Evolutionary conservation across 2,329 filamentous ascomycete species (phyloP), one percentile per base, ranked within the genome.

Genomic region (Onygenales sp.): DNA sequence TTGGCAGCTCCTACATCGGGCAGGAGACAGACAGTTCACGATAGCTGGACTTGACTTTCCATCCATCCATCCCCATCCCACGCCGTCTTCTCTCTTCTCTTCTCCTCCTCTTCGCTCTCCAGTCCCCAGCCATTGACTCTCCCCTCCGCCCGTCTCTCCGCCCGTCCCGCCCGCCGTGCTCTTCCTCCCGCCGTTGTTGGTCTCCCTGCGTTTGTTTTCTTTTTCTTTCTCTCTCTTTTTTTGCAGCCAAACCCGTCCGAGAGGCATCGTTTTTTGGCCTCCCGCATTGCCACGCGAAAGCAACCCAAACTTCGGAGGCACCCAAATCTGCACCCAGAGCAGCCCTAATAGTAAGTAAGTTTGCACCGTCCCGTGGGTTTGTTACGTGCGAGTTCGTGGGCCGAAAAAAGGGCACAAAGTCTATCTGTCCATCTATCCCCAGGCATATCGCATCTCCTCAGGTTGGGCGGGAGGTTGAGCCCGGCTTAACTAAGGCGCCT

Each of bases 131-230:
- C 42, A 34, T 34, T 33, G 27, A 45, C 40, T 42, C 40, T 42
- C 37, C 17, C 42, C 36, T 54, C 50, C 37, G 17, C 40, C 50
- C 43, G 46, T 34, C 32, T 37, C 40, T 40, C 27, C 14, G 13
- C 31, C 21, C 21, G 21, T 42, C 37, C 43, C 33, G 33, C 40
- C 33, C 33, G 52, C 49, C 44, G 17, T 45, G 36, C 14, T 42
- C 31, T 48, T 42, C 49, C 36, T 42, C 45, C 39, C 52, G 43
- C 46, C 27, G 36, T 49, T 42, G 33, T 42, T 34, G 44, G 44
- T 39, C 34, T 49, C 17, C 13, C 46, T 55, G 42, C 65, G 53
- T 52, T 31, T 45, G 47, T 21, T 56, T 58, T 55, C 51, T 55
- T 55, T 52, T 56, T 39, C 52, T 54, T 54, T 52, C 51, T 55